Evolutionary conservation across 2,329 filamentous ascomycete genomes (phyloP).

Genomic region (Diaporthe longicolla): DNA sequence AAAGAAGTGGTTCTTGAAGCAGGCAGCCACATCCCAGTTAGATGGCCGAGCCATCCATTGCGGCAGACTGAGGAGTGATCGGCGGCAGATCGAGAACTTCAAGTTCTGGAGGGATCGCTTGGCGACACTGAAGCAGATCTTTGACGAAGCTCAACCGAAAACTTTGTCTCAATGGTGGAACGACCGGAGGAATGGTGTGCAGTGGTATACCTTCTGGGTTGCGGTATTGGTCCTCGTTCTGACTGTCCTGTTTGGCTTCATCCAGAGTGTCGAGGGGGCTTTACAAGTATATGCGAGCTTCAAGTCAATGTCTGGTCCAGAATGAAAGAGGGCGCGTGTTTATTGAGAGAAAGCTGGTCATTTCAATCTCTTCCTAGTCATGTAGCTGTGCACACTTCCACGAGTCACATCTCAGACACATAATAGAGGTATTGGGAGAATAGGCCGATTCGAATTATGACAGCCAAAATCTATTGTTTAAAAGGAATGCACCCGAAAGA

Average conservation of each 20-base stretch:
- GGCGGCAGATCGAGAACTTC: constrained; percentile 53
- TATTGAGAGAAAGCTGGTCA: no score
- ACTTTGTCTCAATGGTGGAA: constrained; percentile 59
- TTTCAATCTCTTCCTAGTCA: no score
- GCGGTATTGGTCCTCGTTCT: constrained; percentile 55
- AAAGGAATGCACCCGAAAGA: no score
- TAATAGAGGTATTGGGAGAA: no score
- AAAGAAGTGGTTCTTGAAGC: constrained; percentile 33
- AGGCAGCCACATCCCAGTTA: constrained; percentile 47
- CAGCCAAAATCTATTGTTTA: no score
- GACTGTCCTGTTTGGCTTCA: constrained; percentile 57
- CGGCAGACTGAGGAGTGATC: constrained; percentile 51
- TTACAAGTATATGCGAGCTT: constrained; percentile 54
- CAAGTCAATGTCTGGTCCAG: constrained; percentile 5
- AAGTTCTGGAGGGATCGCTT: constrained; percentile 59
- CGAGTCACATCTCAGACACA: no score
- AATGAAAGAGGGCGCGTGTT: not conserved
- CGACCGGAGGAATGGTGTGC: constrained; percentile 56
- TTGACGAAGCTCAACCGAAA: constrained; percentile 55
- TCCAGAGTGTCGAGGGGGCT: constrained; percentile 58
- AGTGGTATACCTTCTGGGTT: constrained; percentile 64
- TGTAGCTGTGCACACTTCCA: no score
- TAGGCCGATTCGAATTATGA: no score
- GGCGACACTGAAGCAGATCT: constrained; percentile 57
- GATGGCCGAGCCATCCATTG: constrained; percentile 49